Evolutionary conservation across 371 early-diverging fungal species (phyloP).

Genomic region (Smittium mucronatum): DNA sequence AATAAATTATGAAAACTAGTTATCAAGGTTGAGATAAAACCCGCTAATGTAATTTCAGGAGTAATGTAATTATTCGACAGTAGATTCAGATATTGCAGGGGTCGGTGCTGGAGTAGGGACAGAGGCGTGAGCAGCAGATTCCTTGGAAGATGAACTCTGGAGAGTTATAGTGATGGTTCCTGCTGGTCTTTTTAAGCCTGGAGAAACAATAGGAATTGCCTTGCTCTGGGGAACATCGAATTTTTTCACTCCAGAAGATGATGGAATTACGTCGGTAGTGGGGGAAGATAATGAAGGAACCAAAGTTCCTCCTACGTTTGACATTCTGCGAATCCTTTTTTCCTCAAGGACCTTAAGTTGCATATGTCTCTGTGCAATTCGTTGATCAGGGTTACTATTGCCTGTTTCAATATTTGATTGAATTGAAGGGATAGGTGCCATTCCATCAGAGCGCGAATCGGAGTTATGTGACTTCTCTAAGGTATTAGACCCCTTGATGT

Average conservation of each 20-base stretch:
- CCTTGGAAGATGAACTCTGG: too few species aligned
- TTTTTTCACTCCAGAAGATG: conserved; percentile 6
- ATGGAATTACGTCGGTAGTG: background rate
- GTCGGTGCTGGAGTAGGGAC: too few species aligned
- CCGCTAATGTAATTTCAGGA: too few species aligned
- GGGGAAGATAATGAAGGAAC: conserved; percentile 15
- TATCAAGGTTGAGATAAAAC: too few species aligned
- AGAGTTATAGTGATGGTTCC: background rate
- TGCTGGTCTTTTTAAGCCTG: background rate
- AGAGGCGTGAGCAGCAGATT: too few species aligned
- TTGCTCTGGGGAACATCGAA: conserved; percentile 16
- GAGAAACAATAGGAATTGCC: conserved; percentile 31
- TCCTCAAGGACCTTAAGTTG: conserved; percentile 33
- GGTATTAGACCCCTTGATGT: background rate
- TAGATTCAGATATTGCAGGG: too few species aligned
- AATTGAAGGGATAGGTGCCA: background rate
- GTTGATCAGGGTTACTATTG: background rate
- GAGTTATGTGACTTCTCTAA: too few species aligned
- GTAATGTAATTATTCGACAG: too few species aligned
- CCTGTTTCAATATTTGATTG: background rate
- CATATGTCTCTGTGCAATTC: conserved; percentile 21
- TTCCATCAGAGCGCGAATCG: too few species aligned
- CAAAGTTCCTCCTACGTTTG: conserved; percentile 11
- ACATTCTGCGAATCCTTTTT: conserved; percentile 31
- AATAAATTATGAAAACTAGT: too few species aligned